Evolutionary conservation across 345 rosid genomes (phyloP).

Genomic region (Pistacia integerrima): DNA sequence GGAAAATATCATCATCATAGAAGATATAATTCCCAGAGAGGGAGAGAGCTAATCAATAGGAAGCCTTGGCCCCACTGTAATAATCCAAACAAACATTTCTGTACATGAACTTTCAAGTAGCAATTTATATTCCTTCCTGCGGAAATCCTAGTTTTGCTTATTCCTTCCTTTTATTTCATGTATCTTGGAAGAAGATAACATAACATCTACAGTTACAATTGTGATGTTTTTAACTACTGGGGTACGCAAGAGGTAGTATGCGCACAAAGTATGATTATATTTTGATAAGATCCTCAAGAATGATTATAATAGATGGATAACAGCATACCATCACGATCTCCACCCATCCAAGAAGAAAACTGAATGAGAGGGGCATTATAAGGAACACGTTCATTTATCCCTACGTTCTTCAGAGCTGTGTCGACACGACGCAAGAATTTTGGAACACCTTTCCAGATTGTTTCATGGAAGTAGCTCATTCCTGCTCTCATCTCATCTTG

Average conservation of each 20-base stretch:
- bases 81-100: background rate
- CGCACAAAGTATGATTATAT: background rate
- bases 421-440: slow-evolving; percentile 96
- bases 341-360: slow-evolving; percentile 99
- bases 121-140: background rate
- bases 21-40: background rate
- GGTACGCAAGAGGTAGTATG: background rate
- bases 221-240: background rate
- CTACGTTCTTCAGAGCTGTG: slow-evolving; percentile 92
- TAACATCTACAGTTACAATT: background rate
- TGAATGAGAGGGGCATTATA: slow-evolving; percentile 98
- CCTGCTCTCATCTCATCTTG: slow-evolving; percentile 99
- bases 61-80: background rate
- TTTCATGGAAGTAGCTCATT: slow-evolving; percentile 98
- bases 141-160: background rate
- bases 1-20: background rate
- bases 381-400: slow-evolving; percentile 89
- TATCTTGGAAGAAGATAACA: background rate
- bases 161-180: background rate
- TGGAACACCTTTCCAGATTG: slow-evolving; percentile 99
- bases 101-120: background rate
- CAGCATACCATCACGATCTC: slow-evolving; percentile 89
- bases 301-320: background rate
- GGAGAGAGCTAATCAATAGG: background rate
- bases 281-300: background rate